Conservation (phyloP, 768 basidiomycete genomes). For the Macrolepiota albuminosa region DNA sequence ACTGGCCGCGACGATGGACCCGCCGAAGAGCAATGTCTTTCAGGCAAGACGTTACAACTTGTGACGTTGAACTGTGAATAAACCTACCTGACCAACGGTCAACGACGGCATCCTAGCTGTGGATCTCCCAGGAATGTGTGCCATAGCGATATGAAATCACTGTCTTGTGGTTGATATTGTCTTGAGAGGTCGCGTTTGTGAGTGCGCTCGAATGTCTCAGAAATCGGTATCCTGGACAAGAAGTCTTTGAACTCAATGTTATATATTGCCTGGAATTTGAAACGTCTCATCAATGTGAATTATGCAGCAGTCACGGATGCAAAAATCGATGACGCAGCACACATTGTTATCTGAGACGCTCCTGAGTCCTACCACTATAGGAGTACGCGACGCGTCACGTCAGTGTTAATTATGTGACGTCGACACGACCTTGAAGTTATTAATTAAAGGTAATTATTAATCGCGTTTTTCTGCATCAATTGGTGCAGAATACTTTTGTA, state of each 20-base stretch:
- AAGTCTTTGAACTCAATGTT: neutral
- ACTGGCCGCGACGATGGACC: constrained; percentile 20
- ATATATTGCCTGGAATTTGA: neutral
- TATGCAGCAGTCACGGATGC: neutral
- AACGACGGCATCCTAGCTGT: neutral
- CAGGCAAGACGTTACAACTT: neutral
- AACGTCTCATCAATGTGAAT: constrained; percentile 1
- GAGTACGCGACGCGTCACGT: constrained; percentile 5
- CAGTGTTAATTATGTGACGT: constrained; percentile 3
- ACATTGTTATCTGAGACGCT: neutral
- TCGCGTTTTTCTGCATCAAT: neutral
- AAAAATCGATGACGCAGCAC: constrained; percentile 5
- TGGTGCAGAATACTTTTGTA: neutral
- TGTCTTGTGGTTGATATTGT: neutral
- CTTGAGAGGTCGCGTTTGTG: neutral
- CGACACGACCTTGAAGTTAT: neutral
- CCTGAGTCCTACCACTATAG: neutral
- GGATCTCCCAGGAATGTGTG: neutral
- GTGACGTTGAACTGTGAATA: too few relatives aligned
- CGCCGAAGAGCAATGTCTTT: constrained; percentile 25
- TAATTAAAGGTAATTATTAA: neutral
- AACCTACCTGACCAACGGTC: constrained; percentile 10
- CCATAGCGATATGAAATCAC: neutral
- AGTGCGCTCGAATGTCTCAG: neutral
- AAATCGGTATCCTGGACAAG: neutral